Base-by-base conservation (phyloP, 1,139 yeast species). In the Oligophagozyma castellii region DNA sequence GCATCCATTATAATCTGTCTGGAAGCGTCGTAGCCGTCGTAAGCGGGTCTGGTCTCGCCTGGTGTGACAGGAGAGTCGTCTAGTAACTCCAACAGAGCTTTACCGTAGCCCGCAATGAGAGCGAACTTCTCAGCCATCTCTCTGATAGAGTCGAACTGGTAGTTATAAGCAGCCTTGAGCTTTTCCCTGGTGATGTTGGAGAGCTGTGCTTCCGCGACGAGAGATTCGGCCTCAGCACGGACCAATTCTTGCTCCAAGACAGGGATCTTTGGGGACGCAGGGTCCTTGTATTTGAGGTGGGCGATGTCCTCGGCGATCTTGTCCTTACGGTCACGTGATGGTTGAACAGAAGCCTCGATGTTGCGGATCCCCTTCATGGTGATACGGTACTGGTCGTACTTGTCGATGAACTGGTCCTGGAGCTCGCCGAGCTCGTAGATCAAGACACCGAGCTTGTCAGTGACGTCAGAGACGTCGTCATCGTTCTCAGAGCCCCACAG, bases 201-300 rank as follows among this genome's bases (percentile, higher is more conserved):
- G 53, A 80, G 67, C 61, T 80, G 93, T 29, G 93, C 92, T 61
- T 79, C 93, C 31, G 93, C 93, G 49, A 80, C 93, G 46, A 79
- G 66, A 31, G 86, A 75, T 59, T 80, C 93, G 34, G 93, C 93
- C 60, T 80, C 93, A 27, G 92, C 92, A 61, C 93, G 70, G 35
- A 80, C 93, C 53, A 79, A 65, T 56, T 79, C 92, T 59, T 80
- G 93, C 60, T 80, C 93, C 54, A 78, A 67, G 36, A 78, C 80
- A 40, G 72, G 70, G 43, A 80, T 73, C 59, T 78, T 78, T 50
- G 89, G 79, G 24, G 84, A 74, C 55, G 73, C 79, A 31, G 92
- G 89, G 56, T 76, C 89, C 61, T 77, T 77, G 63, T 77, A 78
- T 58, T 78, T 77, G 56, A 78, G 63, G 58, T 73, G 71, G 40